These are phyloP conservation scores for Trichophyton simii DNA, from an alignment of 2,329 filamentous ascomycete species.

Conservation along the genomic window DNA sequence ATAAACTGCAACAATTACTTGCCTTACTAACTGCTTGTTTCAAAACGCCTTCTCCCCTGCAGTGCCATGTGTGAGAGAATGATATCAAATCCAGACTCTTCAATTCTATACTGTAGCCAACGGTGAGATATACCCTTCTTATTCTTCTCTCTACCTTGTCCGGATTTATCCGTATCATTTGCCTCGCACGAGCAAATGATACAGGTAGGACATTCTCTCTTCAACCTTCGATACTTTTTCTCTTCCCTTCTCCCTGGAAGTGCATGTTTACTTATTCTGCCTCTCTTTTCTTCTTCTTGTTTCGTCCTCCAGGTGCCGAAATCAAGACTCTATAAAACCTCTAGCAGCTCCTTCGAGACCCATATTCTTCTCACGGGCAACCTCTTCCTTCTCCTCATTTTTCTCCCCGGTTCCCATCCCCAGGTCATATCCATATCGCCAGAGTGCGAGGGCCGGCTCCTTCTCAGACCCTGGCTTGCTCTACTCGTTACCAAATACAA, in stretches of 20 bases:
- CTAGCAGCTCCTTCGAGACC: constrained; percentile 6
- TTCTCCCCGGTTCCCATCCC: not conserved
- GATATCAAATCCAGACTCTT: constrained; percentile 49
- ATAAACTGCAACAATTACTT: not conserved
- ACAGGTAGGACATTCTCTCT: too few relatives aligned
- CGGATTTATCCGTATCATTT: not conserved
- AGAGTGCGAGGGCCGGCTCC: not conserved
- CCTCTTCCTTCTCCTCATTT: not conserved
- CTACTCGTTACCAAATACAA: not conserved
- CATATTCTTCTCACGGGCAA: not conserved
- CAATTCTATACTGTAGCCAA: constrained; percentile 52
- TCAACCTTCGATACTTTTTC: too few relatives aligned
- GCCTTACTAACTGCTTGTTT: not conserved
- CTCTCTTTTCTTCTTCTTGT: not conserved
- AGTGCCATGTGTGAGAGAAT: constrained; percentile 55
- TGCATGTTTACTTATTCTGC: not conserved
- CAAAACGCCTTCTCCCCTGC: constrained; percentile 6
- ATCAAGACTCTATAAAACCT: constrained; percentile 9
- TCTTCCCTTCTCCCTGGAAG: not conserved
- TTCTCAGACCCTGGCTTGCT: not conserved
- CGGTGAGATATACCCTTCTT: constrained; percentile 30
- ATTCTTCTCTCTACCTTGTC: not conserved
- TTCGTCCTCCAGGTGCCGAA: constrained; percentile 7
- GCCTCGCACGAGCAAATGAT: not conserved
- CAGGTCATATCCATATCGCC: not conserved